Base-by-base conservation (phyloP, 768 basidiomycete genomes). In the Gloeostereum incarnatum region DNA sequence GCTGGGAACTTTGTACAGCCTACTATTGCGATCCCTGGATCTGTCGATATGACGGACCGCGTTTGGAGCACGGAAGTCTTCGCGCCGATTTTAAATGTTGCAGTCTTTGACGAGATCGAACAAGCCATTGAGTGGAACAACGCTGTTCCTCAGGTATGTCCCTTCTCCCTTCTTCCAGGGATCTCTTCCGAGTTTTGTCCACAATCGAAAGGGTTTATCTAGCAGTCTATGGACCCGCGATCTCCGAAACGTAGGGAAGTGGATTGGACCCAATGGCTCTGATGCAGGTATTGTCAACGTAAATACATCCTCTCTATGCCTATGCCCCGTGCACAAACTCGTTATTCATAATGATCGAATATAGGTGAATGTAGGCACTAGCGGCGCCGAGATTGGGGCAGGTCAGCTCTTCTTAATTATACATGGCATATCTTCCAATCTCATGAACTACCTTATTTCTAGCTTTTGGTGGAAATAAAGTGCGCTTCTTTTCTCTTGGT, bases 271-370 rank as follows among this genome's bases (percentile, higher is more conserved):
- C 27, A 68, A 70, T 42, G 93, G 93, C 21, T 85, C 82, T 18
- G 94, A 97, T 56, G 68, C 84, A 27, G 94, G 94, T 5, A 96
- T 93, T 47, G 88, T 92, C 43, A 92, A 93, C 60, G 89, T 87
- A 55, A 53, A 78, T 66, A 38, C 19, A 27, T 39, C 21, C 44
- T 45, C 40, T n/a, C n/a, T 37, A 17, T 45, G 22, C 38, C 31
- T 20, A 14, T 31, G 37, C 34, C 24, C 6, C 1, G 7, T 23
- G 16, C 3, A 6, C 35, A 7, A 5, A 24, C 36, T 37, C 38
- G 30, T 30, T 44, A 40, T 42, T 31, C 35, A 35, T 10, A n/a
- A n/a, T n/a, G n/a, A n/a, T n/a, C 36, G 20, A 17, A 25, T 29
- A n/a, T 46, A 75, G 71, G 68, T 75, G 18, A 75, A 74, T 53